Conservation (phyloP, 2,329 filamentous ascomycete species). For the Arthrinium puccinioides region DNA sequence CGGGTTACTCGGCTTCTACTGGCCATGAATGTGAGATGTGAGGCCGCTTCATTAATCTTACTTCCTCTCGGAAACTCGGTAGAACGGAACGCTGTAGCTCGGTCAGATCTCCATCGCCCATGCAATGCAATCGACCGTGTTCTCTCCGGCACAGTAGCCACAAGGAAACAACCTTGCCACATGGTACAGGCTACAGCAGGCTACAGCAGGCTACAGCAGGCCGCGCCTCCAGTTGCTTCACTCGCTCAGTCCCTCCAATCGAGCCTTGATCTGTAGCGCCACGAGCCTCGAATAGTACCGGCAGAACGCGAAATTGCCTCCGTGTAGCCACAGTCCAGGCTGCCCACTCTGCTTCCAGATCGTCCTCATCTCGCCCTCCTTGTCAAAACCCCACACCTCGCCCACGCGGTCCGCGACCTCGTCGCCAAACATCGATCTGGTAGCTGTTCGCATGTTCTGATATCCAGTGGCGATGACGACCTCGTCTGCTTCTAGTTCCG, state of each 20-base stretch:
- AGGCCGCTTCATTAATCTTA: no score
- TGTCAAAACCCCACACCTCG: constrained; percentile 41
- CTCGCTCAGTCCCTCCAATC: constrained; percentile 21
- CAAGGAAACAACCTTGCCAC: no score
- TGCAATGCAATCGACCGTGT: no score
- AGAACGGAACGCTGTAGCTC: no score
- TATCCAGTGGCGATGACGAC: constrained; percentile 43
- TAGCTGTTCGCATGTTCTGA: constrained; percentile 45
- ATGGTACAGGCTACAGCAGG: no score
- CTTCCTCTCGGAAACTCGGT: no score
- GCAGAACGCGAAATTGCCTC: constrained; percentile 56
- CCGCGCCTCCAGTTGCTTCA: no score
- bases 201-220: no score
- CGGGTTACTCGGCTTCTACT: no score
- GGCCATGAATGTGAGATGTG: no score
- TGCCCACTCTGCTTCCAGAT: constrained; percentile 56
- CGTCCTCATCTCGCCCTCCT: constrained; percentile 45
- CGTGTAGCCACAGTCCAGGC: constrained; percentile 59
- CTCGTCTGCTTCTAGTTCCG: constrained; percentile 39
- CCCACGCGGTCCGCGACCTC: constrained; percentile 38
- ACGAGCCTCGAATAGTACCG: constrained; percentile 50
- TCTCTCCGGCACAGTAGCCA: no score
- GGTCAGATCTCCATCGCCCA: no score
- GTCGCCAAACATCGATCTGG: constrained; percentile 41
- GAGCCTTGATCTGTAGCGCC: constrained; percentile 45